Base-by-base conservation (phyloP, 495 filamentous ascomycete species). In the Cercophora sp. region DNA sequence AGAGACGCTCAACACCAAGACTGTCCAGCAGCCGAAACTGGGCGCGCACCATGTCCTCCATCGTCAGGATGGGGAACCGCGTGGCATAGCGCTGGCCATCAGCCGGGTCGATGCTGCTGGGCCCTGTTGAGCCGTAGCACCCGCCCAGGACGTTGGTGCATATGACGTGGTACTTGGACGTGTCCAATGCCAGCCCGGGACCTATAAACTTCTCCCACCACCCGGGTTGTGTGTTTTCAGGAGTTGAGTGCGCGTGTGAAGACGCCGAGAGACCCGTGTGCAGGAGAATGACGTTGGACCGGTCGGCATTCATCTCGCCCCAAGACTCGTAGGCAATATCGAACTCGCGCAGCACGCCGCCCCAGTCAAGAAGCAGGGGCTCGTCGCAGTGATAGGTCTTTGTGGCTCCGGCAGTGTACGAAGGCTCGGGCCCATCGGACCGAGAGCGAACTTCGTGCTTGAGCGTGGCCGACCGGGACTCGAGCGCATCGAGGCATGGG, bases 171-270 rank as follows among this genome's bases (percentile, higher is more conserved):
- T 94, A 96, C 62, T 89, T 92, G 61, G 92, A 68, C 2, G 94
- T 99, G 67, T 99, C 89, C 5, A 99, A 68, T 18, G 90, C 84
- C 25, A 79, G 77, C 0, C 89, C 91, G 0, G 94, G 88, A 0
- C 93, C 93, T 57, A 99, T 96, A 68, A 99, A 99, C 67, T 88
- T 95, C 73, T 99, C 94, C 93, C 93, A 99, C 93, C 93, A 99
- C 0, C 93, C 93, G 0, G 88, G 84, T 66, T 95, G 87, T 0
- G 87, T 81, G 66, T 97, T 99, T 11, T 71, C 75, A 29, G 76
- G 73, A 19, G 92, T 97, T 36, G 90, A 96, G 57, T 92, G 90
- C 2, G 93, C 93, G 70, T 99, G 93, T 47, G 91, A 96, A 8
- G 91, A 96, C 11, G 93, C 93, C 3, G 91, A 96, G 2, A 99